Evolutionary conservation across 108 stramenopile species (phyloP).

Genomic region (Epithemia pelagica): DNA sequence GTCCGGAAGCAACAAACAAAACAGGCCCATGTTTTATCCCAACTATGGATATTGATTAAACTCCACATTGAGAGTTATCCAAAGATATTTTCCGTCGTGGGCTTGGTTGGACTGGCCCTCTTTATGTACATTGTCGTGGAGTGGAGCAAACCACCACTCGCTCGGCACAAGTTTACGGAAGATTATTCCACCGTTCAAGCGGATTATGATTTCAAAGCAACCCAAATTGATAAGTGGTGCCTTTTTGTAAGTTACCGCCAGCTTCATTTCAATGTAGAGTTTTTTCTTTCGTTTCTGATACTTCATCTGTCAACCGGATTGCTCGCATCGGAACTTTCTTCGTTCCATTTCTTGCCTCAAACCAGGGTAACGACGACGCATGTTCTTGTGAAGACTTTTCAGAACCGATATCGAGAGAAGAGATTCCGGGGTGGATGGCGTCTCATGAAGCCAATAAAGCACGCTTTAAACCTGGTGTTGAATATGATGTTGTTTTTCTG

Average conservation of each 20-base stretch:
- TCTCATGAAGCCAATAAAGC: slow-evolving; percentile 41
- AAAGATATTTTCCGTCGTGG: neutral
- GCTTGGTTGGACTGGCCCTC: neutral
- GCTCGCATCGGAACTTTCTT: too few relatives aligned
- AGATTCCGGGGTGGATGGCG: slow-evolving; percentile 29
- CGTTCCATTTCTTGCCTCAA: too few relatives aligned
- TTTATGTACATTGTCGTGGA: slow-evolving; percentile 5
- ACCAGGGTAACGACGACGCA: slow-evolving; percentile 32
- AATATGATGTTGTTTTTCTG: slow-evolving; percentile 58
- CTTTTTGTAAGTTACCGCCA: slow-evolving; percentile 20
- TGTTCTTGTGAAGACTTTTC: slow-evolving; percentile 59
- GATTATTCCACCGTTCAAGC: slow-evolving; percentile 38
- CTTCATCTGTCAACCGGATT: neutral
- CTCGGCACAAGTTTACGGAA: slow-evolving; percentile 13
- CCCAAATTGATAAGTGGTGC: slow-evolving; percentile 66
- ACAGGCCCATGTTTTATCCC: neutral
- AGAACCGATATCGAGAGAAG: slow-evolving; percentile 22
- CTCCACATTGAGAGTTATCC: slow-evolving; percentile 14
- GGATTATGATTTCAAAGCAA: slow-evolving; percentile 47
- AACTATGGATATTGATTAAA: slow-evolving; percentile 8
- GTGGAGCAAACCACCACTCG: neutral
- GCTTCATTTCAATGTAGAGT: too few relatives aligned
- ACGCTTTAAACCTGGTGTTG: slow-evolving; percentile 10
- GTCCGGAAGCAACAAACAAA: neutral
- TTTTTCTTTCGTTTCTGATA: neutral